Conservation (phyloP, 768 basidiomycete genomes). For the Suillus ampliporus region DNA sequence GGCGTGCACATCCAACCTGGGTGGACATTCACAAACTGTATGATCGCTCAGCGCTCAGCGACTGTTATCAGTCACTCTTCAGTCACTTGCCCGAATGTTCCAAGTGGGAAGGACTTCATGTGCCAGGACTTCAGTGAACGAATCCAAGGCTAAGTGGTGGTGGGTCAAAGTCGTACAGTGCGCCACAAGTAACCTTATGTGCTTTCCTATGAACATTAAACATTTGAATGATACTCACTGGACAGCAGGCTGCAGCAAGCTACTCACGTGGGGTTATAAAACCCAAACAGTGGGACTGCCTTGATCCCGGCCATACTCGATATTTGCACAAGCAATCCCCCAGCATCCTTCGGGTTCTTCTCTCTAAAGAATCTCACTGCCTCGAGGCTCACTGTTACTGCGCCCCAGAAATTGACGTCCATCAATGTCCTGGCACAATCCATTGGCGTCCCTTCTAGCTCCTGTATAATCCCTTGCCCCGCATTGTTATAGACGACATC, state of each 20-base stretch:
- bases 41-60: neutral
- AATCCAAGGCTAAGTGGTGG: constrained; percentile 34
- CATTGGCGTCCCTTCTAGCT: constrained; percentile 22
- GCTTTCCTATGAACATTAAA: constrained; percentile 11
- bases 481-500: constrained; percentile 37
- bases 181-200: neutral
- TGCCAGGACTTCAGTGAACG: constrained; percentile 34
- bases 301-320: constrained; percentile 20
- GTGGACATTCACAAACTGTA: neutral
- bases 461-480: constrained; percentile 19
- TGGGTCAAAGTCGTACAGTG: neutral
- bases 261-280: constrained; percentile 35
- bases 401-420: constrained; percentile 35
- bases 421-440: constrained; percentile 18
- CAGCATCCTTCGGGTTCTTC: constrained; percentile 28
- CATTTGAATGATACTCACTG: constrained; percentile 18
- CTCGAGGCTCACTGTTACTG: constrained; percentile 13
- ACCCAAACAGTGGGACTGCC: constrained; percentile 17
- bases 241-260: constrained; percentile 10
- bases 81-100: constrained; percentile 38
- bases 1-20: too few species aligned
- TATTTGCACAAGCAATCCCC: constrained; percentile 23
- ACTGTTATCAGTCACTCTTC: neutral
- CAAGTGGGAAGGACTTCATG: constrained; percentile 40
- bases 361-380: constrained; percentile 31